Base-by-base conservation (phyloP, 169 alveolate species). In the Eimeria praecox region DNA sequence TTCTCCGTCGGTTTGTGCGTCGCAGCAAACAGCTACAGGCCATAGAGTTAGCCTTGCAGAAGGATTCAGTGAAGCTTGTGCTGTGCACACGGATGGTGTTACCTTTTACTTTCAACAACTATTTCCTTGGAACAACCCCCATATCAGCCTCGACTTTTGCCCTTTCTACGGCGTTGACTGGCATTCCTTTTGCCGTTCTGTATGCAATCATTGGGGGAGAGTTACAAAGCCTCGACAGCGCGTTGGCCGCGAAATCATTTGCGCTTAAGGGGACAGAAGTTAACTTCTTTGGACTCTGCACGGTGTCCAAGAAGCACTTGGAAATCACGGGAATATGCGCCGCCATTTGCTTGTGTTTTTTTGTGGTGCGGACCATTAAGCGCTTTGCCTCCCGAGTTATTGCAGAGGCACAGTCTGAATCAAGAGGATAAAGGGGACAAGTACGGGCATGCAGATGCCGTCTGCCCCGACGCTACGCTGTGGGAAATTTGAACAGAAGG, bases 61-160 rank as follows among this genome's bases (percentile, higher is more conserved):
- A 59, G 42, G 71, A 87, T 64, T 87, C 94, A 33, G 80, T 87
- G 64, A 87, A 87, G 94, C 83, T 87, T 44, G 94, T 87, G n/a
- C 80, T 87, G 44, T 87, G 94, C 62, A n/a, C 94, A 6, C 40
- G 94, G 40, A 64, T 87, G 94, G 3, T 87, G n/a, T 30, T 87
- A 59, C 94, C 94, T 35, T 87, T 64, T 30, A 87, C 94, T 64
- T 87, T 87, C 83, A 87, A 87, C 94, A 87, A 87, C 66, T 87
- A 87, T 62, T 87, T 87, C 83, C 69, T 87, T 9, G 94, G 94
- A 18, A 64, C 94, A 27, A 87, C 94, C 22, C 71, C 94, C 49
- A 64, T 87, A 30, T 49, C 78, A 24, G 83, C 83, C 38, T 27
- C 94, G 49, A 87, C 80, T 3, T 87, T 87, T 52, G 94, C 94